Conservation (phyloP, 306 rosid genomes). For the Castanopsis chinensis region DNA sequence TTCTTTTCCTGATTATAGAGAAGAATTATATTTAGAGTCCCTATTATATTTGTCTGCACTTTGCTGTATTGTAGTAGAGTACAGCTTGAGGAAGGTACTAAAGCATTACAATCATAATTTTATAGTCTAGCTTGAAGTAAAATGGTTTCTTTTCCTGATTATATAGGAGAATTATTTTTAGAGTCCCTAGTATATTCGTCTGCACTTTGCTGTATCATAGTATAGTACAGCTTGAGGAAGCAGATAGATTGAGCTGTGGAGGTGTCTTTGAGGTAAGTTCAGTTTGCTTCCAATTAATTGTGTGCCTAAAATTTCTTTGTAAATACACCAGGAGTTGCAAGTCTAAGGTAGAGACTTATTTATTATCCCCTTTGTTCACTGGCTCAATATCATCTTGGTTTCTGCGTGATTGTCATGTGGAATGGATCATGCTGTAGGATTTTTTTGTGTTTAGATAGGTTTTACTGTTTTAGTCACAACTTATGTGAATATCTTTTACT, state of each 20-base stretch:
- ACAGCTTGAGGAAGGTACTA: background rate
- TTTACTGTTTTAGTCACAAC: no score
- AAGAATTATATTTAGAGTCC: background rate
- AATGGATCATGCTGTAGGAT: background rate
- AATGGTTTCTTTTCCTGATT: background rate
- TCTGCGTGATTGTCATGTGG: background rate
- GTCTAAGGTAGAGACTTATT: background rate
- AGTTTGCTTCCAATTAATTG: background rate
- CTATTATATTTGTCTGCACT: background rate
- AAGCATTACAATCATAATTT: no score
- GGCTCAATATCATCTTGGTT: background rate
- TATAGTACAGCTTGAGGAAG: background rate
- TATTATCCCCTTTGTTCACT: background rate
- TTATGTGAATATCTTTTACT: no score
- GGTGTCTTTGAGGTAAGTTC: background rate
- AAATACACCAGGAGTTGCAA: background rate
- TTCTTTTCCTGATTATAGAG: background rate
- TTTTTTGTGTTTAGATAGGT: no score
- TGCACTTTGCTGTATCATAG: background rate
- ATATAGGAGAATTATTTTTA: background rate
- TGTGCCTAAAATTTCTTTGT: background rate
- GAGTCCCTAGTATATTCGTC: background rate
- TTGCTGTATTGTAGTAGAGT: background rate
- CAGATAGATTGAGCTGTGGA: background rate
- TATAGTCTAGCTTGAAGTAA: background rate